Percentiles rank a stretch among this genome's conserved stretches.
Conservation (phyloP, 2,329 filamentous ascomycete species). For the Epichloe aotearoae region DNA sequence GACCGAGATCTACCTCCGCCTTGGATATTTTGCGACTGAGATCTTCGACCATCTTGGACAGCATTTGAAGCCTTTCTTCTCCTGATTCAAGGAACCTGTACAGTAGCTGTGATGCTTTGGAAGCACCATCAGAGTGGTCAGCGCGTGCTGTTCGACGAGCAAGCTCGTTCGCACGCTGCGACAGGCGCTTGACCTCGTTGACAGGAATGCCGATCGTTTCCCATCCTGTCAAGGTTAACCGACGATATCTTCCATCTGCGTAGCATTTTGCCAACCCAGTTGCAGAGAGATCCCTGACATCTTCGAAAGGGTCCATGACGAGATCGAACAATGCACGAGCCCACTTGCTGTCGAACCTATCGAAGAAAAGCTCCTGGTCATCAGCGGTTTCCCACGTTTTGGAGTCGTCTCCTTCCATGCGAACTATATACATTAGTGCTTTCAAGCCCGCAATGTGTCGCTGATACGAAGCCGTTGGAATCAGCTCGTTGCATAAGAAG, state of each 20-base stretch:
- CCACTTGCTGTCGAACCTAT: slow-evolving; percentile 35
- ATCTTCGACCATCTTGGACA: slow-evolving; percentile 43
- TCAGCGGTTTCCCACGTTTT: slow-evolving; percentile 25
- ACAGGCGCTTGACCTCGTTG: slow-evolving; percentile 31
- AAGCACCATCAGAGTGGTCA: slow-evolving; percentile 85
- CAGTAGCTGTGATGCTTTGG: slow-evolving; percentile 58
- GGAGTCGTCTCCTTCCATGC: slow-evolving; percentile 48
- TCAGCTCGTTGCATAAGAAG: slow-evolving; percentile 62
- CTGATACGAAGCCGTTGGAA: slow-evolving; percentile 77
- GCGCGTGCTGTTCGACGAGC: slow-evolving; percentile 66
- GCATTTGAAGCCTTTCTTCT: slow-evolving; percentile 33
- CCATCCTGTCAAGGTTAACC: slow-evolving; percentile 11
- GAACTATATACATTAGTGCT: slow-evolving; percentile 52
- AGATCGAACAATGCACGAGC: slow-evolving; percentile 61
- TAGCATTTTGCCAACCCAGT: slow-evolving; percentile 37
- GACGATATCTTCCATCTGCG: slow-evolving; percentile 22
- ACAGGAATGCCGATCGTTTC: slow-evolving; percentile 9
- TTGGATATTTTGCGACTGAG: slow-evolving; percentile 51
- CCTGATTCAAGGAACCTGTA: slow-evolving; percentile 40
- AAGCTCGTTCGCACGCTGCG: slow-evolving; percentile 38
- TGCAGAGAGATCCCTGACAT: slow-evolving; percentile 55
- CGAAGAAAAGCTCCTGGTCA: slow-evolving; percentile 27
- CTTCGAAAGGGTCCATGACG: slow-evolving; percentile 81
- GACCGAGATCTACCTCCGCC: slow-evolving; percentile 51
- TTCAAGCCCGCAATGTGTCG: slow-evolving; percentile 73